phyloP scores from a whole-genome alignment of 306 rosid species.

The Alnus rubra region DNA sequence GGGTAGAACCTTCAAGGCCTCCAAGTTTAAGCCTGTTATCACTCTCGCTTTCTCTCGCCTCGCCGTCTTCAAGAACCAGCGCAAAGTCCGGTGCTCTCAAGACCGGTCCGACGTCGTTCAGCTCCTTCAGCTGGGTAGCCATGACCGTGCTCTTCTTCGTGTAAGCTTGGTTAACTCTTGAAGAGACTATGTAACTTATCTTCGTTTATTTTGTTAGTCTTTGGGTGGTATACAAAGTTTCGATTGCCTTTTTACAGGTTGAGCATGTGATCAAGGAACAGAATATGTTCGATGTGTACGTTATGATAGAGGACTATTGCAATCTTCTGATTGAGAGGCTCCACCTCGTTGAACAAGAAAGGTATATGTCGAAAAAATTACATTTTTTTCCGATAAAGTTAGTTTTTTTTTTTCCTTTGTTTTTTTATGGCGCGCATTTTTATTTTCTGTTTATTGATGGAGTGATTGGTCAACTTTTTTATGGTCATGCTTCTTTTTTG shows the following conservation, averaged over 20 bases:
- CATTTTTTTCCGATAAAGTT: too few species aligned
- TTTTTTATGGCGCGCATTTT: background rate
- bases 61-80: conserved; percentile 63
- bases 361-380: conserved; percentile 34
- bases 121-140: conserved; percentile 72
- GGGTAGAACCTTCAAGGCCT: conserved; percentile 58
- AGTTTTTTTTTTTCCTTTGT: background rate
- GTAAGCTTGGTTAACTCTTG: conserved; percentile 34
- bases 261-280: conserved; percentile 87
- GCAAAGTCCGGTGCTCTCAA: conserved; percentile 50
- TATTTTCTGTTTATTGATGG: background rate
- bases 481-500: background rate
- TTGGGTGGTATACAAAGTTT: conserved; percentile 8
- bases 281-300: conserved; percentile 72
- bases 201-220: background rate
- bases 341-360: conserved; percentile 72
- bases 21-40: conserved; percentile 56
- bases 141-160: conserved; percentile 77
- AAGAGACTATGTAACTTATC: background rate
- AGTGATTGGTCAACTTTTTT: background rate
- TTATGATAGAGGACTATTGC: conserved; percentile 67
- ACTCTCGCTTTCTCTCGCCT: conserved; percentile 77
- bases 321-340: conserved; percentile 69
- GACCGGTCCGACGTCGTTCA: conserved; percentile 70
- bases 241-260: conserved; percentile 39